Percentiles rank a stretch among this genome's conserved stretches.
These are phyloP conservation scores for Leccinum pachyderme DNA, from an alignment of 1,284 basidiomycete genomes.

Conservation along the genomic window DNA sequence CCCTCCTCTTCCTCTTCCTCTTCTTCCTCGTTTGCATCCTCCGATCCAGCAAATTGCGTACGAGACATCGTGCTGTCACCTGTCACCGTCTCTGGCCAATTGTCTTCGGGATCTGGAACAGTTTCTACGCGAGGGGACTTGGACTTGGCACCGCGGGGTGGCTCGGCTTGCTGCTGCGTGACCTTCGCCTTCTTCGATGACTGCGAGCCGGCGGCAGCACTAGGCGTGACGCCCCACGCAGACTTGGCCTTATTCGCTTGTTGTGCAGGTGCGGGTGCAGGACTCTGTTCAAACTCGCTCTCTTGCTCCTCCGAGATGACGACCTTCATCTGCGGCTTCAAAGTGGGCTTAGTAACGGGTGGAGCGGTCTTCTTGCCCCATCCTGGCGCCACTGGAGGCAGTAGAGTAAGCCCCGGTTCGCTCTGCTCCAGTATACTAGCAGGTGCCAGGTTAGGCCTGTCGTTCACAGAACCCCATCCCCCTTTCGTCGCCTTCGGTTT, in stretches of 20 bases:
- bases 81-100: neutral
- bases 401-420: slow-evolving; percentile 8
- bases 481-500: slow-evolving; percentile 16
- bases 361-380: slow-evolving; percentile 17
- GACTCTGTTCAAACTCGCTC: slow-evolving; percentile 10
- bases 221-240: slow-evolving; percentile 14
- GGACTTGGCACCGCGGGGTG: slow-evolving; percentile 8
- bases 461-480: slow-evolving; percentile 17
- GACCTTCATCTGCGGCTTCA: slow-evolving; percentile 20
- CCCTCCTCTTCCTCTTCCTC: slow-evolving; percentile 11
- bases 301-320: slow-evolving; percentile 20
- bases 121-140: slow-evolving; percentile 16
- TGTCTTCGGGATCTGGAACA: slow-evolving; percentile 16
- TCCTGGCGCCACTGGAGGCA: slow-evolving; percentile 9
- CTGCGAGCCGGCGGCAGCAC: slow-evolving; percentile 4
- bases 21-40: slow-evolving; percentile 8
- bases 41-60: neutral
- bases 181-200: slow-evolving; percentile 13
- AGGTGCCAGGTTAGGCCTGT: slow-evolving; percentile 19
- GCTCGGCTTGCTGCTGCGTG: slow-evolving; percentile 6
- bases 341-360: slow-evolving; percentile 2
- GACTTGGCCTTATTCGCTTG: slow-evolving; percentile 20
- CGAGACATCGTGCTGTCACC: slow-evolving; percentile 9
- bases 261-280: slow-evolving; percentile 2
- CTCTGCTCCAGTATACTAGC: slow-evolving; percentile 10